Evolutionary conservation across 2,329 filamentous ascomycete genomes (phyloP), one percentile per base, ranked within the genome.

Genomic region (Fusarium concolor): DNA sequence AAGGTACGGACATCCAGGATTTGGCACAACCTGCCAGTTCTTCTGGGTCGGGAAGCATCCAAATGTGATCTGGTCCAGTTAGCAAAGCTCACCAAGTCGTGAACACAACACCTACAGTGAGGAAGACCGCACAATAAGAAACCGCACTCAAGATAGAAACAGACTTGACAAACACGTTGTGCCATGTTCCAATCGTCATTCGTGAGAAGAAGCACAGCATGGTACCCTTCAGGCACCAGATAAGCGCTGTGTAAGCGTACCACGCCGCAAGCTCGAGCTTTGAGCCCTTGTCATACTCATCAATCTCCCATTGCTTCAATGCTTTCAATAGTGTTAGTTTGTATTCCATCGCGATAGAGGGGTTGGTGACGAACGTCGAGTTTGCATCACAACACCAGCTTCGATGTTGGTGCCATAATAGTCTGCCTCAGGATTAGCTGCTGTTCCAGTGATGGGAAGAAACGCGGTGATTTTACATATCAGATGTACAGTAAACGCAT

Each of bases 231-330:
- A 77, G 63, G 6, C 61, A 76, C 78, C 78, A 81, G 10, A 80
- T 74, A 0, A 80, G 73, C 0, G 75, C 73, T 0, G 78, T 77
- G 39, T 81, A 81, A 9, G 73, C 73, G 28, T 80, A 82, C 80
- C 80, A 82, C 0, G 79, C 80, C 0, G 75, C 57, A 12, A 82
- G 68, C 46, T 82, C 70, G 8, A 79, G 68, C 20, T 79, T 79
- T 0, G 77, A 80, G 2, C 80, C 80, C n/a, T 69, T 55, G 0
- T 55, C 59, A 17, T 78, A 71, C 4, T 76, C 69, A 3, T 57
- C 41, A 6, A 79, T 68, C 9, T 81, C 76, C 1, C 54, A 43
- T 0, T 69, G 33, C 6, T 72, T 76, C 7, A 81, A 56, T 1
- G 17, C 69, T 74, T 24, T 22, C 1, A 4, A 3, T n/a, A 2